Conservation (phyloP, 306 rosid genomes). For the Biancaea sappan region DNA sequence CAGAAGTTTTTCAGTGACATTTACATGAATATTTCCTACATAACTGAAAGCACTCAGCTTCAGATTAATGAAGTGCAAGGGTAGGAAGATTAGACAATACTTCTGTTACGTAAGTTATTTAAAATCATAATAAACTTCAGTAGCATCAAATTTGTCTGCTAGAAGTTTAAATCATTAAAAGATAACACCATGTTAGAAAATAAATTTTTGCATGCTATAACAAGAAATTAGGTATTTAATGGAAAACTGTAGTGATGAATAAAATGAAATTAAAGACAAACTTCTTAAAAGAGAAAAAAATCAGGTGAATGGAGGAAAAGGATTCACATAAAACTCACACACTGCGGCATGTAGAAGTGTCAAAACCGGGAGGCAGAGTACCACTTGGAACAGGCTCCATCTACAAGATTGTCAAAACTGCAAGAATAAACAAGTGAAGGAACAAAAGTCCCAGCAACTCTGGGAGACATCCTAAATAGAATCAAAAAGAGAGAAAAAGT, state of each 20-base stretch:
- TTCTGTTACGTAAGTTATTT: constrained; percentile 3
- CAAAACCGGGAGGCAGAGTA: constrained; percentile 71
- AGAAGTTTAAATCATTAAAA: constrained; percentile 19
- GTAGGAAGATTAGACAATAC: constrained; percentile 14
- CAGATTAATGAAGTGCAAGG: constrained; percentile 26
- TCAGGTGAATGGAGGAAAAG: neutral
- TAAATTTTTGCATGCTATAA: neutral
- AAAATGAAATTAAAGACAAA: constrained; percentile 15
- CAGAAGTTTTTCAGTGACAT: constrained; percentile 63
- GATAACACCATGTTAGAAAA: constrained; percentile 8
- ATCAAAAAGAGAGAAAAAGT: neutral
- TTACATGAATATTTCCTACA: constrained; percentile 69
- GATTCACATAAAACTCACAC: constrained; percentile 48
- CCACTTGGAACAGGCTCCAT: constrained; percentile 71
- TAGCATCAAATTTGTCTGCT: constrained; percentile 17
- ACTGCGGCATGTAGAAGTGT: constrained; percentile 56
- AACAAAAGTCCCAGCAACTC: constrained; percentile 22
- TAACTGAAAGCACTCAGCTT: constrained; percentile 49
- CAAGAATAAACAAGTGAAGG: constrained; percentile 29
- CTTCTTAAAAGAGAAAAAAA: constrained; percentile 25
- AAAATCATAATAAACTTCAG: constrained; percentile 22
- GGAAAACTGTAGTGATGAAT: neutral
- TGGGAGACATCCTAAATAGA: constrained; percentile 19
- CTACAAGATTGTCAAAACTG: constrained; percentile 39
- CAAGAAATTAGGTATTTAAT: constrained; percentile 10